Percentiles rank a stretch among this genome's conserved stretches.
Conservation (phyloP, 495 filamentous ascomycete species). For the Oidiodendron maius region DNA sequence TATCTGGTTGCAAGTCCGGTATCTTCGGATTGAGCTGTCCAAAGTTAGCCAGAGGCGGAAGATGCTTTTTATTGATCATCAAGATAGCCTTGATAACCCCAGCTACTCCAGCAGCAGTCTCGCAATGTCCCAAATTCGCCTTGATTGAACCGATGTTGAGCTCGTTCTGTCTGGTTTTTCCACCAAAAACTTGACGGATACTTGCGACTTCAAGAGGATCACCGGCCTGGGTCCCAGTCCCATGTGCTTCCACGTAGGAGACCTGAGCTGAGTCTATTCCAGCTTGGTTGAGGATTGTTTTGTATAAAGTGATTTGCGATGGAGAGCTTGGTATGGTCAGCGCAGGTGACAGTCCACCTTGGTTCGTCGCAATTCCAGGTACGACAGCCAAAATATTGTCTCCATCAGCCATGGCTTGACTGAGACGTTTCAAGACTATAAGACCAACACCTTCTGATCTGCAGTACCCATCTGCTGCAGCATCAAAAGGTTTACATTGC, state of each 20-base stretch:
- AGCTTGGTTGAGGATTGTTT: conserved; percentile 37
- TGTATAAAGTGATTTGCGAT: conserved; percentile 45
- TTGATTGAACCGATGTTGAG: conserved; percentile 53
- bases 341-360: conserved; percentile 49
- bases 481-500: conserved; percentile 34
- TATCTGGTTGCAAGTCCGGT: conserved; percentile 24
- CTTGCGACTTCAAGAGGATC: conserved; percentile 48
- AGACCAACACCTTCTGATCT: conserved; percentile 58
- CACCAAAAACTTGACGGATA: conserved; percentile 36
- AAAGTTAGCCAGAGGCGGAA: conserved; percentile 45
- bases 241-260: conserved; percentile 31
- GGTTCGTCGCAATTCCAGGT: conserved; percentile 49
- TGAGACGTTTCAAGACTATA: conserved; percentile 54
- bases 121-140: conserved; percentile 56
- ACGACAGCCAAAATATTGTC: conserved; percentile 58
- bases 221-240: conserved; percentile 37
- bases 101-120: conserved; percentile 49
- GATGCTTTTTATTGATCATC: no score
- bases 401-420: conserved; percentile 48
- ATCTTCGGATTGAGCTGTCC: conserved; percentile 26
- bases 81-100: conserved; percentile 51
- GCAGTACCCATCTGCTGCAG: conserved; percentile 49
- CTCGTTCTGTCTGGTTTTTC: conserved; percentile 29
- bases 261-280: conserved; percentile 36
- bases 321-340: conserved; percentile 52